phyloP scores from a whole-genome alignment of 805 yeast species.

The Starmerella gropengiesseri region DNA sequence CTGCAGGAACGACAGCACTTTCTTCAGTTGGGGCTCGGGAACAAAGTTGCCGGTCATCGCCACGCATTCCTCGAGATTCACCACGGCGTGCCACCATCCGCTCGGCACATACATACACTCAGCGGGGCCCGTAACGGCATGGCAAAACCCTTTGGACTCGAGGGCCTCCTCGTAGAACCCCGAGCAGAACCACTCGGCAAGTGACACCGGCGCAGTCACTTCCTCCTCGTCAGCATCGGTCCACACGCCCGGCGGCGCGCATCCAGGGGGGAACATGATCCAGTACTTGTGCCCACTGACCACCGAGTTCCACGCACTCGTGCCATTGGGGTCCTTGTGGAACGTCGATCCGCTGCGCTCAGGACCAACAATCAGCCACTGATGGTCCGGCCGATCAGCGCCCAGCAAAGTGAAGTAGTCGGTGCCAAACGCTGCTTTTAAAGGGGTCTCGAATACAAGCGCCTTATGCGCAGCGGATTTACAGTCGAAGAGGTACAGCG shows the following conservation, averaged over 20 bases:
- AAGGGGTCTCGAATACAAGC: constrained; percentile 47
- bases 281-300: constrained; percentile 68
- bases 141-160: constrained; percentile 36
- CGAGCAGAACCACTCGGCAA: constrained; percentile 80
- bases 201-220: constrained; percentile 83
- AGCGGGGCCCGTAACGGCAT: constrained; percentile 69
- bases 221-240: constrained; percentile 70
- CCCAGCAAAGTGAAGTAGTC: constrained; percentile 55
- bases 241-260: constrained; percentile 75
- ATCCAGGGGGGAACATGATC: constrained; percentile 76
- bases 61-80: constrained; percentile 56
- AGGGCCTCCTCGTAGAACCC: constrained; percentile 69
- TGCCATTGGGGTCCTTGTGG: constrained; percentile 86
- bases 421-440: constrained; percentile 35
- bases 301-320: constrained; percentile 83
- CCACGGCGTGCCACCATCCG: constrained; percentile 97
- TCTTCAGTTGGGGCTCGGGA: constrained; percentile 47
- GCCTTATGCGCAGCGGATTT: constrained; percentile 53
- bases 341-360: constrained; percentile 75
- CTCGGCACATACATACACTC: constrained; percentile 83
- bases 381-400: constrained; percentile 60
- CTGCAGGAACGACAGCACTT: constrained; percentile 56
- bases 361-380: constrained; percentile 89
- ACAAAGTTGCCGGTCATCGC: constrained; percentile 88
- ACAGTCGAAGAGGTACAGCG: constrained; percentile 78